Evolutionary conservation across 306 rosid species (phyloP).

Genomic region (Gillenia trifoliata): DNA sequence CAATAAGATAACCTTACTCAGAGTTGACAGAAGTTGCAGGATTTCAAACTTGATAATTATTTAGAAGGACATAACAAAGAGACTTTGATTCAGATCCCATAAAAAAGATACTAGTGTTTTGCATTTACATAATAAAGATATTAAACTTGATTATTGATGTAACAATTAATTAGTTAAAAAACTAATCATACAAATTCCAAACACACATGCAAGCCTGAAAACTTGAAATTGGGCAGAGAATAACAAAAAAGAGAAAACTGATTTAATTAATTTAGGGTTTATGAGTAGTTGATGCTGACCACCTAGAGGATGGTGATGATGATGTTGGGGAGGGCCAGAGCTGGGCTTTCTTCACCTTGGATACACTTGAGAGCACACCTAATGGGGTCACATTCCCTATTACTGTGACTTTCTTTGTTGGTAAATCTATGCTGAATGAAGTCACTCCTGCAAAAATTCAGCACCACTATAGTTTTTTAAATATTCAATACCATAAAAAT

Average conservation of each 20-base stretch:
- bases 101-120: background rate
- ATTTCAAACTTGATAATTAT: background rate
- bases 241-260: background rate
- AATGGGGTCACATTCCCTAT: conserved; percentile 69
- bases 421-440: conserved; percentile 70
- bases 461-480: background rate
- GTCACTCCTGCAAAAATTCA: conserved; percentile 62
- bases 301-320: conserved; percentile 34
- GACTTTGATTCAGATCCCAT: background rate
- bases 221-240: background rate
- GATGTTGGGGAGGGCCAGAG: conserved; percentile 59
- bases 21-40: background rate
- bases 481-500: too few species aligned
- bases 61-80: background rate
- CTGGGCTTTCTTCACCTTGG: conserved; percentile 83
- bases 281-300: conserved; percentile 30
- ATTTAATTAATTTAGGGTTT: background rate
- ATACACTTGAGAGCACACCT: conserved; percentile 63
- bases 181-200: conserved; percentile 8
- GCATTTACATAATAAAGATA: conserved; percentile 19
- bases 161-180: conserved; percentile 3
- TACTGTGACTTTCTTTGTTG: conserved; percentile 73
- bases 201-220: conserved; percentile 1
- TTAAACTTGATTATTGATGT: conserved; percentile 5
- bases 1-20: background rate